Conservation (phyloP, 2,329 filamentous ascomycete genomes). For the Venturiaceae sp. region DNA sequence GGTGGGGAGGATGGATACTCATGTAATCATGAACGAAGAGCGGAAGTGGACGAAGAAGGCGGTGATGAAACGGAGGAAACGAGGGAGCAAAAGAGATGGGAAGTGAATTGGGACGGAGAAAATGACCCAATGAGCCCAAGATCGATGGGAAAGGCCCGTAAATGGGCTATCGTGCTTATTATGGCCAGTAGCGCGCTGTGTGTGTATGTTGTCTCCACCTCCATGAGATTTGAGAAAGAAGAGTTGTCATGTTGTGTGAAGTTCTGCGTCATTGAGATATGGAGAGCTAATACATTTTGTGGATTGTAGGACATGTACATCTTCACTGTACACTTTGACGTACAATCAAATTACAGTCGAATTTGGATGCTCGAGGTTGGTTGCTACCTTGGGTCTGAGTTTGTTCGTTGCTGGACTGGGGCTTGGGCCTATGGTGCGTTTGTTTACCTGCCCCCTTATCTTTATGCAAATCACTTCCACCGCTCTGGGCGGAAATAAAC, state of each 20-base stretch:
- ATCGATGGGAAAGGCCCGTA: constrained; percentile 53
- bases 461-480: not conserved
- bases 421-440: constrained; percentile 20
- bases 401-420: constrained; percentile 33
- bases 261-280: constrained; percentile 5
- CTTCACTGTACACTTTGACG: constrained; percentile 80
- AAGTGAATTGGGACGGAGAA: constrained; percentile 69
- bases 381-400: constrained; percentile 31
- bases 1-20: constrained; percentile 28
- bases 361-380: constrained; percentile 26
- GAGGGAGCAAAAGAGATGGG: constrained; percentile 36
- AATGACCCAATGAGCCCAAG: constrained; percentile 66
- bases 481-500: not conserved
- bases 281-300: not conserved
- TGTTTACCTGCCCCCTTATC: not conserved
- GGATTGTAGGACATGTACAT: constrained; percentile 48
- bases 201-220: constrained; percentile 54
- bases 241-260: constrained; percentile 5
- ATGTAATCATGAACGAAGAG: constrained; percentile 17
- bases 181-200: constrained; percentile 67
- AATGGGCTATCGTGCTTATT: constrained; percentile 72
- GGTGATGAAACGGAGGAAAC: constrained; percentile 14
- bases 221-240: not conserved
- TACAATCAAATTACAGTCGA: constrained; percentile 51
- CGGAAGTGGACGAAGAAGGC: constrained; percentile 8